Percentiles rank a stretch among this genome's conserved stretches.
phyloP scores from a whole-genome alignment of 2,329 filamentous ascomycete species.

The Aspergillus sp. region DNA sequence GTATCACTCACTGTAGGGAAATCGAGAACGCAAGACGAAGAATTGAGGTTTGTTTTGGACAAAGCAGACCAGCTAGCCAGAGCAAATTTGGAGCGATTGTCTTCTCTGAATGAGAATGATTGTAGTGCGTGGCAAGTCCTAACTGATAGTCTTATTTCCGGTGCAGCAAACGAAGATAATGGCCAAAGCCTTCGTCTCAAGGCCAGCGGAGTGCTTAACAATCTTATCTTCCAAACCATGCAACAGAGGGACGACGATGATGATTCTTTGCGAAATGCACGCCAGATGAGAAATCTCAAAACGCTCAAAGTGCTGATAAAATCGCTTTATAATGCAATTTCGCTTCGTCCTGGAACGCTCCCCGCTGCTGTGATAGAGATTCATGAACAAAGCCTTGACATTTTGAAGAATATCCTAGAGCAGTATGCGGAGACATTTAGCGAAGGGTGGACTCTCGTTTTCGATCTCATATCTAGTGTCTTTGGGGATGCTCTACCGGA shows the following conservation, averaged over 20 bases:
- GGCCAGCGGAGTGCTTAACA: conserved; percentile 60
- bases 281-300: conserved; percentile 69
- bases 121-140: conserved; percentile 74
- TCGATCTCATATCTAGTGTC: conserved; percentile 78
- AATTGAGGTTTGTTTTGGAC: conserved; percentile 56
- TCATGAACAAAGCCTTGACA: conserved; percentile 73
- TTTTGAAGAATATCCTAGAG: conserved; percentile 76
- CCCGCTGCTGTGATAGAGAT: conserved; percentile 70
- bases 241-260: conserved; percentile 32
- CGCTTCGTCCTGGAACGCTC: conserved; percentile 52
- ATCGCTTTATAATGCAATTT: conserved; percentile 52
- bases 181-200: conserved; percentile 36
- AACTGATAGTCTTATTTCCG: conserved; percentile 48
- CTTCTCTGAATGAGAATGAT: conserved; percentile 57
- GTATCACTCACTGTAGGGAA: conserved; percentile 38
- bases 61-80: conserved; percentile 69
- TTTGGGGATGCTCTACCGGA: conserved; percentile 52
- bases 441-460: conserved; percentile 79
- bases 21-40: conserved; percentile 38
- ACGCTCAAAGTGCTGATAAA: conserved; percentile 60
- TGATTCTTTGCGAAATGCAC: conserved; percentile 49
- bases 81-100: conserved; percentile 71
- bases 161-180: conserved; percentile 36
- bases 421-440: conserved; percentile 79
- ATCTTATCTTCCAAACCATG: conserved; percentile 39